These are phyloP conservation scores for Cornus suecica DNA, from an alignment of 148 eudicot genomes.

Conservation along the genomic window DNA sequence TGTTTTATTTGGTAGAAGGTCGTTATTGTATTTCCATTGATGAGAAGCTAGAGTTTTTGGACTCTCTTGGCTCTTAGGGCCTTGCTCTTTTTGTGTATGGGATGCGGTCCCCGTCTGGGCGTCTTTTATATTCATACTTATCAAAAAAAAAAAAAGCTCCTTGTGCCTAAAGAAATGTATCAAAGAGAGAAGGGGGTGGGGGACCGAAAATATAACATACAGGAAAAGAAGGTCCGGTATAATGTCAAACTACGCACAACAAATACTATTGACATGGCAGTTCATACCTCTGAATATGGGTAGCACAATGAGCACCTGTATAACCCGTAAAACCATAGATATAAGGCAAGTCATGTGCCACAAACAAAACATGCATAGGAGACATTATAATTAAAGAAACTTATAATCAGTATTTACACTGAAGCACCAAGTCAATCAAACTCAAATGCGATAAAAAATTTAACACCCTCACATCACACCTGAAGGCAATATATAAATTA, in stretches of 20 bases:
- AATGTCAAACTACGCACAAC: not conserved
- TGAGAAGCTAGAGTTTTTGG: too few species aligned
- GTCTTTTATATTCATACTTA: too few species aligned
- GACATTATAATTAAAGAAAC: not conserved
- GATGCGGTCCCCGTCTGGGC: too few species aligned
- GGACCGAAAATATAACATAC: too few species aligned
- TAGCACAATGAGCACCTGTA: slow-evolving; percentile 8
- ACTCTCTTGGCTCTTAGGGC: too few species aligned
- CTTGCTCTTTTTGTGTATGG: too few species aligned
- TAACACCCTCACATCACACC: not conserved
- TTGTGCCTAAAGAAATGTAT: too few species aligned
- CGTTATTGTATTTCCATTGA: too few species aligned
- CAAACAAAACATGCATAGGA: slow-evolving; percentile 4
- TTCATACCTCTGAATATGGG: slow-evolving; percentile 5
- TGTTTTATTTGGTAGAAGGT: too few species aligned
- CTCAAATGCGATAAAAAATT: not conserved
- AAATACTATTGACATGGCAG: not conserved
- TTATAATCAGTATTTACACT: not conserved
- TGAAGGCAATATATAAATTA: not conserved
- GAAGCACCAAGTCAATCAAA: not conserved
- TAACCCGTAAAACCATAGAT: slow-evolving; percentile 11
- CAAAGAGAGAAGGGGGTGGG: too few species aligned
- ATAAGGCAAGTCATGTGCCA: slow-evolving; percentile 10
- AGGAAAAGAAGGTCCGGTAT: not conserved
- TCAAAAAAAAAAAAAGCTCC: too few species aligned